A percentile compares a stretch with the other conserved stretches of the same genome.
Evolutionary conservation across 1,139 yeast genomes (phyloP).

Genomic region (Spathaspora sp.): DNA sequence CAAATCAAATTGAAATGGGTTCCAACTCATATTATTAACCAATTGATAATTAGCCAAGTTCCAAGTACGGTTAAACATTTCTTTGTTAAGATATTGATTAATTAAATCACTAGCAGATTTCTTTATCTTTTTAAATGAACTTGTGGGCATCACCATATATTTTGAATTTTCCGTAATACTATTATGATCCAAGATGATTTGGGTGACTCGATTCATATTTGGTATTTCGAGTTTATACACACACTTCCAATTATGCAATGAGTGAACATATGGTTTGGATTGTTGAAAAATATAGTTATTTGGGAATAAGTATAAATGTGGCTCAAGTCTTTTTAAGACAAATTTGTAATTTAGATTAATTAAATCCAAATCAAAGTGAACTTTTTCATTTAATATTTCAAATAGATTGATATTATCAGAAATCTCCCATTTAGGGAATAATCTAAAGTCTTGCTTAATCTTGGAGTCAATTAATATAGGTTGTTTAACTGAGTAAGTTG

Average conservation of each 20-base stretch:
- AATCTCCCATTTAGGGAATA: constrained; percentile 4
- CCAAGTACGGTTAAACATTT: constrained; percentile 5
- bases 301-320: too few species aligned
- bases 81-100: constrained; percentile 1
- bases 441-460: not conserved
- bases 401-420: constrained; percentile 4
- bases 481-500: not conserved
- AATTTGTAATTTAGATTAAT: too few species aligned
- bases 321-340: too few species aligned
- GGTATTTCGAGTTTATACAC: too few species aligned
- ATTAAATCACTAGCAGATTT: not conserved
- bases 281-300: too few species aligned
- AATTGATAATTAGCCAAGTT: constrained; percentile 8
- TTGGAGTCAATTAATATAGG: not conserved
- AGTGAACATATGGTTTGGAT: too few species aligned
- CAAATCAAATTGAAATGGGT: constrained; percentile 8
- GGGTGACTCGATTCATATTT: not conserved
- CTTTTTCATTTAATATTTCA: not conserved
- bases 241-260: too few species aligned
- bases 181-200: constrained; percentile 6
- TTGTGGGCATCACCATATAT: constrained; percentile 9
- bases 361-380: not conserved
- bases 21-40: constrained; percentile 11
- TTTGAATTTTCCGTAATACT: constrained; percentile 8
- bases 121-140: constrained; percentile 1